Evolutionary conservation across 1,284 basidiomycete species (phyloP).

Genomic region (Cystobasidium slooffiae): DNA sequence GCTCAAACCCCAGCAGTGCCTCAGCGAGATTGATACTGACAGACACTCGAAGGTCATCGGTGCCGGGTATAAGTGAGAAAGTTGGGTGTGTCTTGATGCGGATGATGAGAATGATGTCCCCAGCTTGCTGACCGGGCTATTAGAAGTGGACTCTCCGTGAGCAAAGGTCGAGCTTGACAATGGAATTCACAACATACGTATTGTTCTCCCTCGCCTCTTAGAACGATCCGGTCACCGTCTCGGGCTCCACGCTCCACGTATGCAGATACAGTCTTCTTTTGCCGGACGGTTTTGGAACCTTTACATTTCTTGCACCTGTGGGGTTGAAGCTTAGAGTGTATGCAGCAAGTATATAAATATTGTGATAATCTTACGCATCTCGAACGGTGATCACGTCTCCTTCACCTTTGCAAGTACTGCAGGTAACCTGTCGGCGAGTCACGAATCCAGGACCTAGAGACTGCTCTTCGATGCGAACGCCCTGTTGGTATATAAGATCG

Average conservation of each 20-base stretch:
- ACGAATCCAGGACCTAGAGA: conserved; percentile 54
- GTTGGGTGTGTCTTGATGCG: conserved; percentile 70
- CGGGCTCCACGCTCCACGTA: conserved; percentile 86
- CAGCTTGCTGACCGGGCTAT: conserved; percentile 22
- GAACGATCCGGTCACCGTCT: conserved; percentile 80
- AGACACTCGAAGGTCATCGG: conserved; percentile 53
- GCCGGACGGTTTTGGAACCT: conserved; percentile 78
- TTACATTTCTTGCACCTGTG: conserved; percentile 93
- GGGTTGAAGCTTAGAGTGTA: neutral
- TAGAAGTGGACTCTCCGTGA: neutral
- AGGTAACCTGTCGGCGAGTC: conserved; percentile 63
- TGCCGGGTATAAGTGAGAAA: conserved; percentile 78
- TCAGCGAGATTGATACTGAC: conserved; percentile 80
- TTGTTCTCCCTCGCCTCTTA: conserved; percentile 88
- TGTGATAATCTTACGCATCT: conserved; percentile 66
- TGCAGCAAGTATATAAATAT: neutral
- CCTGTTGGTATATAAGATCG: conserved; percentile 66
- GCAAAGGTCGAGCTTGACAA: neutral
- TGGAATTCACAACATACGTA: conserved; percentile 63
- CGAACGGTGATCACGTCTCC: conserved; percentile 85
- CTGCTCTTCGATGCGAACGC: conserved; percentile 64
- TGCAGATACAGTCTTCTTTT: conserved; percentile 86
- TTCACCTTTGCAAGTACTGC: conserved; percentile 76
- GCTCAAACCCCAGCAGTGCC: conserved; percentile 84
- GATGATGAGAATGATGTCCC: conserved; percentile 79